phyloP scores from a whole-genome alignment of 352 stramenopile genomes.

The Phytophthora fragariaefolia region DNA sequence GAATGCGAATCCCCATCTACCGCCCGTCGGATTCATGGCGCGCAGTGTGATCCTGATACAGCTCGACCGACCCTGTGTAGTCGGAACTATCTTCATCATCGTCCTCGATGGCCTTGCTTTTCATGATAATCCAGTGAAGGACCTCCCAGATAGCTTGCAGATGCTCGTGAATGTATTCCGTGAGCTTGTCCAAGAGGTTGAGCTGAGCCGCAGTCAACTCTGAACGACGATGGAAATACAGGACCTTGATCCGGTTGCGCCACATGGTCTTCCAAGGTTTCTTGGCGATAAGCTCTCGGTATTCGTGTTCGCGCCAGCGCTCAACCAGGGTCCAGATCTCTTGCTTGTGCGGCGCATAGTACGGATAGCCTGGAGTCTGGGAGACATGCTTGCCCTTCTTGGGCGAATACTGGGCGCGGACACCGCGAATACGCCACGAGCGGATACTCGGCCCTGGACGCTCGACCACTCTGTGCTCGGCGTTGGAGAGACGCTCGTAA shows the following conservation, averaged over 20 bases:
- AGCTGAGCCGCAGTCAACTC: too few species aligned
- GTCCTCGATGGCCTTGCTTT: too few species aligned
- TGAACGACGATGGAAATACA: slow-evolving; percentile 2
- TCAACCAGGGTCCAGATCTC: background rate
- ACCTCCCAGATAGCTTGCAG: too few species aligned
- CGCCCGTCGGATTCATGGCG: too few species aligned
- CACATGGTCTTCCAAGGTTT: slow-evolving; percentile 4
- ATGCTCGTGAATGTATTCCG: too few species aligned
- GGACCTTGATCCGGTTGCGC: background rate
- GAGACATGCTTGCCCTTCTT: background rate
- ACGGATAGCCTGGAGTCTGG: background rate
- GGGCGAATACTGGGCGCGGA: background rate
- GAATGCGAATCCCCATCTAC: too few species aligned
- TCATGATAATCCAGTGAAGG: too few species aligned
- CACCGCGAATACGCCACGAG: background rate
- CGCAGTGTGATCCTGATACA: too few species aligned
- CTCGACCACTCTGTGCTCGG: background rate
- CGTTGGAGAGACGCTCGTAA: background rate
- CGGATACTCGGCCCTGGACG: background rate
- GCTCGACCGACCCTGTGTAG: too few species aligned
- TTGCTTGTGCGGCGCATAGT: background rate
- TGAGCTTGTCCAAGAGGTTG: too few species aligned
- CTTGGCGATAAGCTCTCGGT: background rate
- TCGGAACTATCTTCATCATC: too few species aligned
- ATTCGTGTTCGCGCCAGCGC: background rate